Evolutionary conservation across 331 rosid species (phyloP), one percentile per base, ranked within the genome.

Genomic region (Malus hybrid): DNA sequence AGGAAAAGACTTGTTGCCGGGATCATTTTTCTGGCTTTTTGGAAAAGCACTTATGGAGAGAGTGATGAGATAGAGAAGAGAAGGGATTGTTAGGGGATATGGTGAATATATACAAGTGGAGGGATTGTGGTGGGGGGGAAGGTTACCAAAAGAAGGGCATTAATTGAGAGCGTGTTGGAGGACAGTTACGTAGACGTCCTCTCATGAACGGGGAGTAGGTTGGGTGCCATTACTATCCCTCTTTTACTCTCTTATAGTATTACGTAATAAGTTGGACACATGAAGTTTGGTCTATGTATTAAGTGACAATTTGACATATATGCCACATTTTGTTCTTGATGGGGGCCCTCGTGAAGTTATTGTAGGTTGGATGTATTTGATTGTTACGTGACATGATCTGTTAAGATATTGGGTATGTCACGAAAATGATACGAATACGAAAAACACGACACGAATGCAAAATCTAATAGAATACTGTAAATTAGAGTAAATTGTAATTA

Each of bases 161-260:
- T 24, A 88, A 88, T 82, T 86, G 82, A 80, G 87, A 76, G 73
- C 89, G 85, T 73, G 78, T 78, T 90, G 80, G 31, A 29, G 31
- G 82, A 83, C 93, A 83, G 96, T 77, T 89, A 85, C 66, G 5
- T 42, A 42, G 74, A 46, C 67, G 82, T 20, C 36, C 74, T 84
- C 74, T 78, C 9, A 85, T 78, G 79, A 76, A 76, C 67, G 72
- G 28, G 44, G 72, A 10, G 89, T 85, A 61, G 87, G 90, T 85
- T 71, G 82, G 63, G 22, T 76, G 82, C 94, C 80, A 78, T 91
- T 74, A 87, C 73, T 69, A 62, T 59, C 62, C 79, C 6, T 65
- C 22, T 54, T 6, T 18, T 19, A 18, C 20, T 6, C n/a, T 5
- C 12, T 36, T 36, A 36, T 9, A 39, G 46, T 39, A 39, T 29